phyloP scores from a whole-genome alignment of 495 filamentous ascomycete species.

The Cairneyella variabilis region DNA sequence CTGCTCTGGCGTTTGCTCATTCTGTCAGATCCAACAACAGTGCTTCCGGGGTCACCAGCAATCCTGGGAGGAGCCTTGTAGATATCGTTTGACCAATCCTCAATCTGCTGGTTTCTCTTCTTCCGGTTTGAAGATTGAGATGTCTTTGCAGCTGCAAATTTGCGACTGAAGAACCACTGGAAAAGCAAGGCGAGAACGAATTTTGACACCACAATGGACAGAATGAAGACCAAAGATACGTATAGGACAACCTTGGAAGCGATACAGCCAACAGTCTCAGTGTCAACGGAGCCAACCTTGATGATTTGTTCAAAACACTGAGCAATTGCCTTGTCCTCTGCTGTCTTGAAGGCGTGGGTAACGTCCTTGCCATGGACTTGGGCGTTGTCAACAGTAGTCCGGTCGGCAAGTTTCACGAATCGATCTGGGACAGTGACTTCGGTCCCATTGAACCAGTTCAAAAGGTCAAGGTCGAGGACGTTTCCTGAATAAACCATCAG shows the following conservation, averaged over 20 bases:
- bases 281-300: slow-evolving; percentile 93
- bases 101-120: slow-evolving; percentile 87
- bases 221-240: slow-evolving; percentile 86
- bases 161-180: slow-evolving; percentile 88
- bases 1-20: slow-evolving; percentile 74
- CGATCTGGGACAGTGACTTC: slow-evolving; percentile 75
- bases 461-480: slow-evolving; percentile 87
- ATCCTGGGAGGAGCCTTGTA: slow-evolving; percentile 84
- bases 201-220: slow-evolving; percentile 81
- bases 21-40: slow-evolving; percentile 58
- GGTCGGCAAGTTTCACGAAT: slow-evolving; percentile 72
- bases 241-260: slow-evolving; percentile 97
- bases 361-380: slow-evolving; percentile 83
- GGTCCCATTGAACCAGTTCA: slow-evolving; percentile 82
- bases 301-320: slow-evolving; percentile 88
- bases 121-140: slow-evolving; percentile 66
- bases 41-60: slow-evolving; percentile 59
- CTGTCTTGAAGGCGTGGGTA: slow-evolving; percentile 77
- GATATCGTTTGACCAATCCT: slow-evolving; percentile 98
- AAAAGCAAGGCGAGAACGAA: slow-evolving; percentile 89
- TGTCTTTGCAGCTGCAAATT: slow-evolving; percentile 74
- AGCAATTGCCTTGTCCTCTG: slow-evolving; percentile 72
- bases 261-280: slow-evolving; percentile 94
- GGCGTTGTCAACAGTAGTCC: slow-evolving; percentile 50
- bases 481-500: slow-evolving; percentile 90